A percentile compares a stretch with the other conserved stretches of the same genome.
phyloP scores from a whole-genome alignment of 345 rosid species.

The Populus davidiana region DNA sequence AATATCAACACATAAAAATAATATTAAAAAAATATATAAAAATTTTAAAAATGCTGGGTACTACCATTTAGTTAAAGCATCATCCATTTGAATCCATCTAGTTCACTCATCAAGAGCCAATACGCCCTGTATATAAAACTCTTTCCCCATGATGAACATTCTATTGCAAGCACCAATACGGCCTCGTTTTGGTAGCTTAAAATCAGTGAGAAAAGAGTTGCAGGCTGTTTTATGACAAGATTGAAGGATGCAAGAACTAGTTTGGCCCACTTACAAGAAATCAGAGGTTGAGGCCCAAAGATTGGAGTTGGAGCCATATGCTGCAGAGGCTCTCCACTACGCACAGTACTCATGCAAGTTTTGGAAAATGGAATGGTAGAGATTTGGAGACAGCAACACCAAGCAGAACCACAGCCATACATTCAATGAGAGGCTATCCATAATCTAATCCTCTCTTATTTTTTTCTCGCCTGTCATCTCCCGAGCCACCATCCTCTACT shows the following conservation, averaged over 20 bases:
- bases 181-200: neutral
- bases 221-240: neutral
- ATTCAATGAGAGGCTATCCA: constrained; percentile 69
- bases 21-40: too few species aligned
- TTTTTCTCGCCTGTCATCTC: constrained; percentile 5
- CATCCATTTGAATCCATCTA: too few species aligned
- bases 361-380: neutral
- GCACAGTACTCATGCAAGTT: neutral
- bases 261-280: neutral
- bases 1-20: too few species aligned
- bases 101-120: too few species aligned
- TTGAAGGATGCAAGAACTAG: neutral
- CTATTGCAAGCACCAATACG: neutral
- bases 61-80: too few species aligned
- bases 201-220: neutral
- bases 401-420: constrained; percentile 47
- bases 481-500: constrained; percentile 14
- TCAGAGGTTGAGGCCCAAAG: constrained; percentile 1
- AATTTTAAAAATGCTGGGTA: too few species aligned
- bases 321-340: neutral
- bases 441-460: constrained; percentile 67
- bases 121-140: neutral
- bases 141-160: neutral
- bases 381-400: constrained; percentile 22
- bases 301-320: neutral